Evolutionary conservation across 257 asterid species (phyloP).

Genomic region (Jacaranda copaia): DNA sequence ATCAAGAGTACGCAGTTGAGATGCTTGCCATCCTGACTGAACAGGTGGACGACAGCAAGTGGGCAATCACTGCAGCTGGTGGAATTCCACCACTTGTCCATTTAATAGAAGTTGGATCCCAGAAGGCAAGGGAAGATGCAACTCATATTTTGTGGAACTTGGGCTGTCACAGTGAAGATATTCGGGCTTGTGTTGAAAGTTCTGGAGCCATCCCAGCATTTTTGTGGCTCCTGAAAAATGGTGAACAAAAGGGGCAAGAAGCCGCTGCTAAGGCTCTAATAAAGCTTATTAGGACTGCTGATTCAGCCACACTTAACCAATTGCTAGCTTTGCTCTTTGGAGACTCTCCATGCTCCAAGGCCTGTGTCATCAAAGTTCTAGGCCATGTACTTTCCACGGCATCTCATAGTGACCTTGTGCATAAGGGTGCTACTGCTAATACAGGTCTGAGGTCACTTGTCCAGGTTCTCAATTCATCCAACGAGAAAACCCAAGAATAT

Average conservation of each 20-base stretch:
- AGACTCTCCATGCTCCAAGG: constrained; percentile 73
- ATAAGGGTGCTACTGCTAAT: constrained; percentile 64
- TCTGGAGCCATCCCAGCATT: constrained; percentile 80
- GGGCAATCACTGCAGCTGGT: constrained; percentile 98
- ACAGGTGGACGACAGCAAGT: constrained; percentile 91
- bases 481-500: constrained; percentile 70
- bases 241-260: constrained; percentile 80
- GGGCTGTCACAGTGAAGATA: constrained; percentile 84
- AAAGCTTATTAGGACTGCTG: constrained; percentile 63
- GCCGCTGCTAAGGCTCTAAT: constrained; percentile 67
- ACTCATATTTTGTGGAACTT: constrained; percentile 67
- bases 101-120: constrained; percentile 76
- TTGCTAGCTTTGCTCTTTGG: constrained; percentile 70
- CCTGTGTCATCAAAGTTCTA: constrained; percentile 63
- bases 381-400: constrained; percentile 87
- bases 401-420: constrained; percentile 67
- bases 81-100: constrained; percentile 94
- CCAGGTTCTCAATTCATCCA: constrained; percentile 76
- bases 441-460: constrained; percentile 79
- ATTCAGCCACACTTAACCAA: constrained; percentile 64
- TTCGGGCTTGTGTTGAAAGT: constrained; percentile 80
- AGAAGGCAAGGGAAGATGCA: constrained; percentile 71
- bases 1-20: constrained; percentile 85
- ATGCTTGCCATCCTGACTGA: constrained; percentile 78
- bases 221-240: constrained; percentile 76